Conservation (phyloP, 768 basidiomycete species). For the Pisolithus albus region DNA sequence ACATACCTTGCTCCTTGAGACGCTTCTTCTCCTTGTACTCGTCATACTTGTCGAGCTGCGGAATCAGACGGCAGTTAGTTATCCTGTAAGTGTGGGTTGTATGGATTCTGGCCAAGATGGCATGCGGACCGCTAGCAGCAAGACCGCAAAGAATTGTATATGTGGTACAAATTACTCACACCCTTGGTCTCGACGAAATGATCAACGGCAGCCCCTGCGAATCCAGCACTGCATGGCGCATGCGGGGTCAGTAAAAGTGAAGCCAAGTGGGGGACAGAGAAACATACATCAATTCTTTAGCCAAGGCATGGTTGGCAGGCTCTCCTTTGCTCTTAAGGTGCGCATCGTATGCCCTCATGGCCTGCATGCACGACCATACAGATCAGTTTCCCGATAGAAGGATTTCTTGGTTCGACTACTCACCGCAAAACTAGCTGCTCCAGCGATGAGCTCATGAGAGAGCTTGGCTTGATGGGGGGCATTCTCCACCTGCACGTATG, state of each 20-base stretch:
- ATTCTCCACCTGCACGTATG: slow-evolving; percentile 35
- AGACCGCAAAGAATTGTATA: not conserved
- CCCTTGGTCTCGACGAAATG: slow-evolving; percentile 53
- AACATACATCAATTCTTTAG: slow-evolving; percentile 49
- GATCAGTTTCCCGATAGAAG: not conserved
- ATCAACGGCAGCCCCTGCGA: slow-evolving; percentile 48
- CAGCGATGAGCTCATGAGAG: slow-evolving; percentile 63
- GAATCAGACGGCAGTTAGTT: not conserved
- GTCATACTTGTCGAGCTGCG: not conserved
- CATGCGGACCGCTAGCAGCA: not conserved
- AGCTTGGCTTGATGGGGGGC: slow-evolving; percentile 51
- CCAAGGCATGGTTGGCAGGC: slow-evolving; percentile 42
- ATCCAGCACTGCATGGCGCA: slow-evolving; percentile 39
- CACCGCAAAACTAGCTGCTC: slow-evolving; percentile 60
- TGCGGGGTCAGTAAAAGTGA: not conserved
- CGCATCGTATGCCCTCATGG: slow-evolving; percentile 55
- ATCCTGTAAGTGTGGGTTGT: no score
- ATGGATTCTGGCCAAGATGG: not conserved
- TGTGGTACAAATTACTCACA: slow-evolving; percentile 20
- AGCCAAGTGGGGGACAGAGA: not conserved
- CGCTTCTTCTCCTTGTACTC: not conserved
- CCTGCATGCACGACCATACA: slow-evolving; percentile 30
- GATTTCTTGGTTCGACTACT: not conserved
- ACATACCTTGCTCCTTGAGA: not conserved
- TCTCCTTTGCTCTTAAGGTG: slow-evolving; percentile 46